Conservation (phyloP, 2,329 filamentous ascomycete genomes). For the Mycosphaerella sp. region DNA sequence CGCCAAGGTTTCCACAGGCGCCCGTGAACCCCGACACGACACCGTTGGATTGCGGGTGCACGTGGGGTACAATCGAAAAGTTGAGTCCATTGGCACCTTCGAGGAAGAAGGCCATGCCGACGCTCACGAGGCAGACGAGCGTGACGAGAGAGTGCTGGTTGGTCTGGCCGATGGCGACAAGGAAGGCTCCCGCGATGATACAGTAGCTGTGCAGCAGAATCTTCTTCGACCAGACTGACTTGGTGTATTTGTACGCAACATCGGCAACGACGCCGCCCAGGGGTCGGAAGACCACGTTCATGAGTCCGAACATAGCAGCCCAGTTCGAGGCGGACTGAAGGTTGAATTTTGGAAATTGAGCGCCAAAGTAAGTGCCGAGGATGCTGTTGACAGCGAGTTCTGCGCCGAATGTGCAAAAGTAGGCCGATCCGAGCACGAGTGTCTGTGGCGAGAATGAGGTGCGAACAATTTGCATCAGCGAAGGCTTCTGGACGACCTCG, state of each 20-base stretch:
- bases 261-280: slow-evolving; percentile 58
- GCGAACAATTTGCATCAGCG: slow-evolving; percentile 52
- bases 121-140: slow-evolving; percentile 71
- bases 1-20: slow-evolving; percentile 75
- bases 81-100: slow-evolving; percentile 82
- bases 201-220: slow-evolving; percentile 52
- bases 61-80: slow-evolving; percentile 80
- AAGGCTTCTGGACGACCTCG: slow-evolving; percentile 59
- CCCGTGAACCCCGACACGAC: slow-evolving; percentile 71
- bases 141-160: slow-evolving; percentile 56
- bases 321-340: slow-evolving; percentile 53
- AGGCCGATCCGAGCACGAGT: slow-evolving; percentile 47
- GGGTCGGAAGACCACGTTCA: slow-evolving; percentile 63
- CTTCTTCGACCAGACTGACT: slow-evolving; percentile 57
- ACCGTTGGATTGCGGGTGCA: slow-evolving; percentile 77
- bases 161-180: slow-evolving; percentile 56
- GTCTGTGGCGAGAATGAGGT: slow-evolving; percentile 58
- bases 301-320: slow-evolving; percentile 69
- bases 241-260: slow-evolving; percentile 47
- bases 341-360: slow-evolving; percentile 48
- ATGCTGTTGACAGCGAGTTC: slow-evolving; percentile 57
- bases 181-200: slow-evolving; percentile 52
- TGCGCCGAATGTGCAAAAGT: slow-evolving; percentile 56
- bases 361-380: slow-evolving; percentile 53
- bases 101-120: slow-evolving; percentile 71